Percentiles rank a stretch among this genome's conserved stretches.
These are phyloP conservation scores for Colletotrichum limetticola DNA, from an alignment of 2,329 filamentous ascomycete species.

Conservation along the genomic window DNA sequence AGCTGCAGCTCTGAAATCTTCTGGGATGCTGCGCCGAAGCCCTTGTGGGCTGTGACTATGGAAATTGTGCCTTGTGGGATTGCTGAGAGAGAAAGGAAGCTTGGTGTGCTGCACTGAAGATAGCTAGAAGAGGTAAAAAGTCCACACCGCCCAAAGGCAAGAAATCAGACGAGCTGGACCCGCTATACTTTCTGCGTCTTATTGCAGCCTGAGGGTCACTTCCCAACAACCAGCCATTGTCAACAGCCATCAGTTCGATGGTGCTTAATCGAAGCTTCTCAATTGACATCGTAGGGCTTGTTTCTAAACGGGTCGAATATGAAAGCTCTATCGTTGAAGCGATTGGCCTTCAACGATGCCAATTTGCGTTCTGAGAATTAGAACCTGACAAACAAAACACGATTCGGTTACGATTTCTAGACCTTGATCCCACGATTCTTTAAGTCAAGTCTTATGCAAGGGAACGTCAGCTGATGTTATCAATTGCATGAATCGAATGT, in stretches of 20 bases:
- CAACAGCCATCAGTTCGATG: neutral
- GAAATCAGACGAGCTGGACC: neutral
- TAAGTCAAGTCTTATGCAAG: neutral
- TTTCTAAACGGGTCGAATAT: too few species aligned
- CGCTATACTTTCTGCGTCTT: neutral
- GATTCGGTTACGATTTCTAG: too few species aligned
- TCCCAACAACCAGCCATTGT: neutral
- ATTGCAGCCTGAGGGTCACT: neutral
- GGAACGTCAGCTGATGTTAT: neutral
- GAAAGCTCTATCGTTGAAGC: too few species aligned
- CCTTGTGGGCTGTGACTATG: neutral
- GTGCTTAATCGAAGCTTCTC: too few species aligned
- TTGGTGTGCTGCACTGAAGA: neutral
- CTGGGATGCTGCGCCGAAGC: neutral
- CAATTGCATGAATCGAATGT: neutral
- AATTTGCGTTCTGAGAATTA: neutral
- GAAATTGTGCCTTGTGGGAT: neutral
- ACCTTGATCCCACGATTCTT: neutral
- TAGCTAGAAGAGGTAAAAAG: conserved; percentile 1
- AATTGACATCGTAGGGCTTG: too few species aligned
- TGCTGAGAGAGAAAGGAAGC: neutral
- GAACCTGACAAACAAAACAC: neutral
- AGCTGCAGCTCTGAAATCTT: neutral
- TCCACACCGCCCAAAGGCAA: conserved; percentile 10
- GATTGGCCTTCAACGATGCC: too few species aligned